Percentiles rank a stretch among this genome's conserved stretches.
Conservation (phyloP, 495 filamentous ascomycete species). For the Parmelia sp. region DNA sequence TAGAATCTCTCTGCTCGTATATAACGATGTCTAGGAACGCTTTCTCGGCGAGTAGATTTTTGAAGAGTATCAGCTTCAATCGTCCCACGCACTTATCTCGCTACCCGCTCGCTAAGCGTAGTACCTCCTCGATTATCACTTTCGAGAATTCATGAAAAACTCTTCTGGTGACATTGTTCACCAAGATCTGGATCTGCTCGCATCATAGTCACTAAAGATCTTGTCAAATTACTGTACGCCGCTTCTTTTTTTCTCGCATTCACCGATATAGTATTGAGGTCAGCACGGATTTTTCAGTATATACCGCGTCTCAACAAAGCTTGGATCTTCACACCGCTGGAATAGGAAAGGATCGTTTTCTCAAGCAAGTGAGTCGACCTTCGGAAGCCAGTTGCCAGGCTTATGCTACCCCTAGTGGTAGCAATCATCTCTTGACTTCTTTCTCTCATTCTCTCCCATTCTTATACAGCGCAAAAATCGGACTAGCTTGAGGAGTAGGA, state of each 20-base stretch:
- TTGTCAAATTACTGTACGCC: conserved; percentile 12
- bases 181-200: conserved; percentile 19
- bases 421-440: conserved; percentile 26
- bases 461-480: conserved; percentile 30
- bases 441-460: conserved; percentile 32
- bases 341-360: conserved; percentile 18
- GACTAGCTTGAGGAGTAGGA: conserved; percentile 27
- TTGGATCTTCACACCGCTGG: conserved; percentile 6
- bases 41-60: not conserved
- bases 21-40: not conserved
- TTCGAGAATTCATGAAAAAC: conserved; percentile 3
- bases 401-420: conserved; percentile 10
- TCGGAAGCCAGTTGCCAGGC: not conserved
- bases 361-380: conserved; percentile 7
- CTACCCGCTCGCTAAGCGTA: no score
- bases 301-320: conserved; percentile 12
- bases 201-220: conserved; percentile 8
- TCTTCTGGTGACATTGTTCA: conserved; percentile 10
- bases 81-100: no score
- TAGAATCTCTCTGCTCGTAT: not conserved
- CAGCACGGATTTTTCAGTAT: conserved; percentile 13
- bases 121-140: conserved; percentile 4
- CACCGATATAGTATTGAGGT: conserved; percentile 7
- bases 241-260: conserved; percentile 7
- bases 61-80: not conserved